A percentile compares a stretch with the other conserved stretches of the same genome.
phyloP scores from a whole-genome alignment of 257 asterid species.

The Petunia axillaris region DNA sequence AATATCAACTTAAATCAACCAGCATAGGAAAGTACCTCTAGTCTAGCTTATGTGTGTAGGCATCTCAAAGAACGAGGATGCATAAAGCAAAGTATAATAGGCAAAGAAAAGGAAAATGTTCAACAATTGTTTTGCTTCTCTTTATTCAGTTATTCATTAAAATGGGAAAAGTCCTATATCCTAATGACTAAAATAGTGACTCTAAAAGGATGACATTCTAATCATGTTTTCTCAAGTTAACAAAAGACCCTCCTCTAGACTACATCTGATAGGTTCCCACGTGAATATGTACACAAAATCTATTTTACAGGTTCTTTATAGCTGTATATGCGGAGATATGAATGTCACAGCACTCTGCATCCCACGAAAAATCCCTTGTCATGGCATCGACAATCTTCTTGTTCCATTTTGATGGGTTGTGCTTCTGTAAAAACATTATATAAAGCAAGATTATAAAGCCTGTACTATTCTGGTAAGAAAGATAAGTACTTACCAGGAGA shows the following conservation, averaged over 20 bases:
- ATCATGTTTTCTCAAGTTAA: not conserved
- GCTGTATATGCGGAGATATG: slow-evolving; percentile 64
- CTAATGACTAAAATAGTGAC: slow-evolving; percentile 11
- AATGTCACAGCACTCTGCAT: slow-evolving; percentile 60
- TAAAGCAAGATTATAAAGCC: slow-evolving; percentile 5
- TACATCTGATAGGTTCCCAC: not conserved
- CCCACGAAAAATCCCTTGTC: slow-evolving; percentile 76
- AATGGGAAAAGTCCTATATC: not conserved
- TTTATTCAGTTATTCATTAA: not conserved
- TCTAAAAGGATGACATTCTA: not conserved
- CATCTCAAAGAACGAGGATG: not conserved
- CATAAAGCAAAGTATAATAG: not conserved
- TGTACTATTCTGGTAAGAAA: not conserved
- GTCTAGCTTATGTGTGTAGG: not conserved
- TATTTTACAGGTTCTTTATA: slow-evolving; percentile 41
- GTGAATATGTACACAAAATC: slow-evolving; percentile 21
- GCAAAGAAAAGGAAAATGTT: not conserved
- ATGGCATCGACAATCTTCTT: slow-evolving; percentile 57
- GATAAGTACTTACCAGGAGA: not conserved
- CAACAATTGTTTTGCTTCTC: not conserved
- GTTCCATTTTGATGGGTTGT: slow-evolving; percentile 61
- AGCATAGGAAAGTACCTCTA: not conserved
- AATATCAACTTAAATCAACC: not conserved
- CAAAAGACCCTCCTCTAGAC: not conserved
- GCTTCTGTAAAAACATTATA: slow-evolving; percentile 45